A percentile compares a stretch with the other conserved stretches of the same genome.
phyloP scores from a whole-genome alignment of 176 grass and related monocot species.

The Luzula sylvatica region DNA sequence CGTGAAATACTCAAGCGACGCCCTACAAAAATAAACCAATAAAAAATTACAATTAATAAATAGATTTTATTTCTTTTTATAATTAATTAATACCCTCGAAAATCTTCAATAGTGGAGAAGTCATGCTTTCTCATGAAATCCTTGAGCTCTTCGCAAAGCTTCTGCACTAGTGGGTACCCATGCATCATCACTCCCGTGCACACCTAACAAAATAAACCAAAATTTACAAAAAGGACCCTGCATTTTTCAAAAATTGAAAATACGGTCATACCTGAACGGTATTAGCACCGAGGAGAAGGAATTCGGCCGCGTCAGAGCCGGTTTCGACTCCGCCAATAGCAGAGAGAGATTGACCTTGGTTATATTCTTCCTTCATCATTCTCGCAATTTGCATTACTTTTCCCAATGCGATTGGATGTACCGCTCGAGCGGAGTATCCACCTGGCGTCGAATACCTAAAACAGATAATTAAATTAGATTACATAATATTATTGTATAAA shows the following conservation, averaged over 20 bases:
- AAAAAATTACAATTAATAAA: neutral
- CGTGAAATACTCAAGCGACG: slow-evolving; percentile 78
- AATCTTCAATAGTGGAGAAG: slow-evolving; percentile 79
- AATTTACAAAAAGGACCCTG: slow-evolving; percentile 37
- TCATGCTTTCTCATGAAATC: slow-evolving; percentile 94
- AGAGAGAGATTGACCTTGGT: slow-evolving; percentile 67
- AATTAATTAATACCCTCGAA: slow-evolving; percentile 55
- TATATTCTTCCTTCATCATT: slow-evolving; percentile 80
- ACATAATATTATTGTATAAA: too few species aligned
- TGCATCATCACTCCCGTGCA: slow-evolving; percentile 97
- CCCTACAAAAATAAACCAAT: slow-evolving; percentile 24
- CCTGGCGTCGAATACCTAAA: slow-evolving; percentile 87
- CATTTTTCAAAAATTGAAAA: slow-evolving; percentile 7
- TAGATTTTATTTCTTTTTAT: neutral
- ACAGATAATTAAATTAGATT: neutral
- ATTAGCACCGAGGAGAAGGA: slow-evolving; percentile 89
- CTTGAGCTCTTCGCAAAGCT: slow-evolving; percentile 69
- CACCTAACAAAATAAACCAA: slow-evolving; percentile 32
- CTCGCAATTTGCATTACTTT: slow-evolving; percentile 95
- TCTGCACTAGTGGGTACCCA: slow-evolving; percentile 93
- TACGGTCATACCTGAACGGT: slow-evolving; percentile 66
- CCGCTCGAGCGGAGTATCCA: slow-evolving; percentile 86
- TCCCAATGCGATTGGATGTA: slow-evolving; percentile 87
- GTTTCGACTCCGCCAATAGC: slow-evolving; percentile 89
- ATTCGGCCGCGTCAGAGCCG: slow-evolving; percentile 77